These are phyloP conservation scores for Rehmannia glutinosa DNA, from an alignment of 257 asterid species.

Conservation along the genomic window DNA sequence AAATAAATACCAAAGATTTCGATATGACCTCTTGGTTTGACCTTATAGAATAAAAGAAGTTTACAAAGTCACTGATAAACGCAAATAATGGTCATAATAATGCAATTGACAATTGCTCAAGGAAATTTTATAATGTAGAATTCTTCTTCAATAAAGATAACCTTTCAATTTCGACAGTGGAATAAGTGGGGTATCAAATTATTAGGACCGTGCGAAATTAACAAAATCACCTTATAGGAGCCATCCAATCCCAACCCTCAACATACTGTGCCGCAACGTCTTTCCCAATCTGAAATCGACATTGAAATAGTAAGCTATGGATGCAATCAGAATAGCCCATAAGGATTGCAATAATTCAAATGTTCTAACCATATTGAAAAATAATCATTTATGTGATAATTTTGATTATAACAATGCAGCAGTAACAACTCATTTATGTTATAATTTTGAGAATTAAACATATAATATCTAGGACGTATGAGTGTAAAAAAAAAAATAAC, in stretches of 20 bases:
- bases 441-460: too few species aligned
- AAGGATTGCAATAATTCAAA: background rate
- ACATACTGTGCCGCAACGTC: constrained; percentile 96
- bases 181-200: background rate
- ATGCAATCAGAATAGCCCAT: constrained; percentile 10
- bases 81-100: background rate
- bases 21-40: constrained; percentile 6
- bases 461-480: too few species aligned
- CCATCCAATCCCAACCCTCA: constrained; percentile 99
- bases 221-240: constrained; percentile 75
- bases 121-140: constrained; percentile 3
- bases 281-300: constrained; percentile 70
- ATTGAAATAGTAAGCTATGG: constrained; percentile 11
- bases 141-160: background rate
- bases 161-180: background rate
- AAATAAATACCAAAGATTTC: too few species aligned
- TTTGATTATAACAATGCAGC: background rate
- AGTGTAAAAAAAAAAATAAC: too few species aligned
- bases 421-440: background rate
- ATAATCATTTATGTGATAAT: background rate
- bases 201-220: constrained; percentile 13
- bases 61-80: background rate
- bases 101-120: constrained; percentile 5
- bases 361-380: background rate
- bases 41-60: background rate